Evolutionary conservation across 179 eudicot species (phyloP), one percentile per base, ranked within the genome.

Genomic region (Spinacia oleracea): DNA sequence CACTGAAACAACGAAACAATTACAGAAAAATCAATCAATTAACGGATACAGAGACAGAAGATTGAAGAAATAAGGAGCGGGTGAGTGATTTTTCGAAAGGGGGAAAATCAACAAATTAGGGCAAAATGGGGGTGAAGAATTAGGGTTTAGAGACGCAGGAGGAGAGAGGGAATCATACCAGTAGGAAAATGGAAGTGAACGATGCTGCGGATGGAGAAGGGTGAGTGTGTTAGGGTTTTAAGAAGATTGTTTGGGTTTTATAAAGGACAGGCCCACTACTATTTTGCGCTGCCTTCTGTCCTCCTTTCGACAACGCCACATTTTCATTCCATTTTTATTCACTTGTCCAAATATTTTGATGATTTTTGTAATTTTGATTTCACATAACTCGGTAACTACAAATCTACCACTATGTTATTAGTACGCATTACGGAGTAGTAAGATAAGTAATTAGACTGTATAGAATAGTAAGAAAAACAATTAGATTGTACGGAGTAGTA

Each of bases 1-100:
- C 43, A 56, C 77, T 81, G 81, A 72, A 81, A 77, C 2, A 27
- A 66, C 53, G 8, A 45, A 25, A 20, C 0, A 16, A 53, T 38
- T 38, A 12, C 20, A 71, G 23, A 67, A 70, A 43, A 16, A 14
- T 1, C 31, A 58, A 23, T 59, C 14, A 59, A 25, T 25, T n/a
- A 21, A 25, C 2, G 10, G 6, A 59, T 9, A 48, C 12, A 5
- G 20, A 73, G 7, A 10, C 5, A 40, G 40, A n/a, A 8, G 20
- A 11, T 2, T 2, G 34, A 29, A 34, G 0, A 0, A 67, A 6
- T 29, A 8, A 11, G 1, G 43, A 32, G 20, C 12, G 32, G 32
- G 34, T 48, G 1, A 34, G 46, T 2, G 32, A 63, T 35, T 48
- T 5, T 15, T 21, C 43, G 40, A 62, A 75, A 29, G 1, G 31